Percentiles rank a stretch among this genome's conserved stretches.
Evolutionary conservation across 805 yeast genomes (phyloP).

Genomic region (Nakazawaea holstii): DNA sequence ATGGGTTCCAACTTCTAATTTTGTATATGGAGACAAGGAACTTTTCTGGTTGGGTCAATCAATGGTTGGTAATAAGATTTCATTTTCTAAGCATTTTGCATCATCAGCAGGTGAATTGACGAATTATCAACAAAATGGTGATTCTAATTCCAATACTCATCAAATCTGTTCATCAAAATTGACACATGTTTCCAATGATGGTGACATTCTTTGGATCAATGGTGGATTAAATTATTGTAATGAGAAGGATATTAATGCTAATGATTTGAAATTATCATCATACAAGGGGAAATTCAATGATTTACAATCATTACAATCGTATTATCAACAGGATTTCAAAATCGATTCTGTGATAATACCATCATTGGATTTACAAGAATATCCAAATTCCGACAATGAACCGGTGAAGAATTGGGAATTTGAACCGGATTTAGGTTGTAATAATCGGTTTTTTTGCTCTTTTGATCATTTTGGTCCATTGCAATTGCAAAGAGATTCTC

Average conservation of each 20-base stretch:
- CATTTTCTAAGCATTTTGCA: conserved; percentile 14
- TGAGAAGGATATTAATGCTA: conserved; percentile 23
- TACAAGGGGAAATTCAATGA: conserved; percentile 19
- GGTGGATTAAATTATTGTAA: conserved; percentile 32
- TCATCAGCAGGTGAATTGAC: conserved; percentile 18
- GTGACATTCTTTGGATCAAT: conserved; percentile 33
- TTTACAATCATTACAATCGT: conserved; percentile 18
- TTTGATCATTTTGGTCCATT: conserved; percentile 9
- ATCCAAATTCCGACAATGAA: conserved; percentile 1
- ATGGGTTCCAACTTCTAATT: conserved; percentile 29
- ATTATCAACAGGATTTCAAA: conserved; percentile 18
- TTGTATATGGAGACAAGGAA: conserved; percentile 74
- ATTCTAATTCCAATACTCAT: conserved; percentile 12
- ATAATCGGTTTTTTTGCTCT: conserved; percentile 5
- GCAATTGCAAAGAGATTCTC: not conserved
- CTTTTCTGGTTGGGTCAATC: conserved; percentile 69
- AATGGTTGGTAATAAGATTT: conserved; percentile 40
- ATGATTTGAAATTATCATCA: conserved; percentile 2
- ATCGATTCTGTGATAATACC: conserved; percentile 25
- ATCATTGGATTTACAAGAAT: conserved; percentile 14
- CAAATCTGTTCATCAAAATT: conserved; percentile 35
- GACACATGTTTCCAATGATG: conserved; percentile 31
- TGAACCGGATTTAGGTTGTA: conserved; percentile 3
- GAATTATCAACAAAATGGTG: not conserved
- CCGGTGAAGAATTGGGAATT: conserved; percentile 9